A percentile compares a stretch with the other conserved stretches of the same genome.
These are phyloP conservation scores for Penicillium sp. DNA, from an alignment of 2,329 filamentous ascomycete species.

Conservation along the genomic window DNA sequence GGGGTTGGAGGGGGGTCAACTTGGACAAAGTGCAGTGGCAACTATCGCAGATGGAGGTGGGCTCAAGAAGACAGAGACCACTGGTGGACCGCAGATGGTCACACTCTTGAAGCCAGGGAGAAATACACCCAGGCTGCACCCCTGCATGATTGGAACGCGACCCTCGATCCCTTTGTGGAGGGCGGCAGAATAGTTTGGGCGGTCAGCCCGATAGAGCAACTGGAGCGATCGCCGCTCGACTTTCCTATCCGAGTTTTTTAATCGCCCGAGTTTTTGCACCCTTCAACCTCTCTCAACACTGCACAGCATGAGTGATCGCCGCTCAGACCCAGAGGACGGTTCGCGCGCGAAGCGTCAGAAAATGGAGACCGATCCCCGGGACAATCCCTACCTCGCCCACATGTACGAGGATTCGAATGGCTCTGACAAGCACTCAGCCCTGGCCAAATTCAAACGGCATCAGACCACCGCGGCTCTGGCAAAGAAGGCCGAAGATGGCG, in stretches of 20 bases:
- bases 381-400: constrained; percentile 90
- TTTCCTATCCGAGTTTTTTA: constrained; percentile 32
- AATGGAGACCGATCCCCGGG: constrained; percentile 45
- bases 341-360: constrained; percentile 53
- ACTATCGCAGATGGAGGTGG: not conserved
- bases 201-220: constrained; percentile 25
- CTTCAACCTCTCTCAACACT: constrained; percentile 4
- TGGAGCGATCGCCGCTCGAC: constrained; percentile 27
- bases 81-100: not conserved
- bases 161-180: constrained; percentile 28
- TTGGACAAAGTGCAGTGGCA: not conserved
- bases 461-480: constrained; percentile 73
- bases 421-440: constrained; percentile 42
- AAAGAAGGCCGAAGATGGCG: constrained; percentile 67
- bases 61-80: not conserved
- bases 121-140: constrained; percentile 2
- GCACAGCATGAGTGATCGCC: constrained; percentile 51
- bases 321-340: constrained; percentile 47
- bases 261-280: constrained; percentile 15
- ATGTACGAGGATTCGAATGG: constrained; percentile 53
- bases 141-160: constrained; percentile 7
- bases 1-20: not conserved
- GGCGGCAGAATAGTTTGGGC: constrained; percentile 26
- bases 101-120: not conserved
- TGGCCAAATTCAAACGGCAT: constrained; percentile 68